Conservation (phyloP, 1,284 basidiomycete genomes). For the Kalmanozyma brasiliensis region DNA sequence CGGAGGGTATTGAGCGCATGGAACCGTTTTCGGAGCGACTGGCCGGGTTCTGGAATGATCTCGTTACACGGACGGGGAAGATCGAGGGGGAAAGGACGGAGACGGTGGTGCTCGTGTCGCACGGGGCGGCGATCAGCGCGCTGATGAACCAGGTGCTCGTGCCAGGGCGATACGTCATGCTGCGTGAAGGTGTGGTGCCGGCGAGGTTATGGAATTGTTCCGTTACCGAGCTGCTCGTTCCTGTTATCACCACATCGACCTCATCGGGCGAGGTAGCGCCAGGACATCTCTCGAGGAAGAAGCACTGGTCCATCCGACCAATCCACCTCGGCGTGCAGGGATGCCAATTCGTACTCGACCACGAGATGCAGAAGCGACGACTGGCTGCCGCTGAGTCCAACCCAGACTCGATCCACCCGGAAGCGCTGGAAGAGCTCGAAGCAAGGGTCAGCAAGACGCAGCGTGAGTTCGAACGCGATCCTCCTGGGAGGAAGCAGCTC, state of each 20-base stretch:
- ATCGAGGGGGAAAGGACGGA: conserved; percentile 7
- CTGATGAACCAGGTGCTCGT: conserved; percentile 58
- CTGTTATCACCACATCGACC: conserved; percentile 18
- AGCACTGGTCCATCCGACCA: conserved; percentile 35
- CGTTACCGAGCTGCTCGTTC: conserved; percentile 58
- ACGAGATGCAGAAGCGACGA: conserved; percentile 31
- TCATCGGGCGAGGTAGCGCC: conserved; percentile 1
- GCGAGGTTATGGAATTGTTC: conserved; percentile 65
- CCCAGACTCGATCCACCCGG: not conserved
- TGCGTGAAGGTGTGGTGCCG: conserved; percentile 26
- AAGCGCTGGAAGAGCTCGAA: conserved; percentile 16
- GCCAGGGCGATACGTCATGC: conserved; percentile 37
- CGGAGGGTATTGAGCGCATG: conserved; percentile 57
- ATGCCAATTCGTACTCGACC: conserved; percentile 37
- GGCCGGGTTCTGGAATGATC: conserved; percentile 55
- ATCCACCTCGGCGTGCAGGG: conserved; percentile 46
- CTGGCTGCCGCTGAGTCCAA: conserved; percentile 4
- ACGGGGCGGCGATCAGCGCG: conserved; percentile 61
- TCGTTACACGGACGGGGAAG: conserved; percentile 15
- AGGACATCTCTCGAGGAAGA: conserved; percentile 16
- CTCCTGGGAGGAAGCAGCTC: conserved; percentile 19
- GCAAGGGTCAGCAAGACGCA: conserved; percentile 22
- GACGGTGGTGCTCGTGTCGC: conserved; percentile 60
- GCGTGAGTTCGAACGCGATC: conserved; percentile 36
- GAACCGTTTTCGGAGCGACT: conserved; percentile 48